A percentile compares a stretch with the other conserved stretches of the same genome.
phyloP scores from a whole-genome alignment of 176 grass and related monocot species.

The Oryza glumipatula region DNA sequence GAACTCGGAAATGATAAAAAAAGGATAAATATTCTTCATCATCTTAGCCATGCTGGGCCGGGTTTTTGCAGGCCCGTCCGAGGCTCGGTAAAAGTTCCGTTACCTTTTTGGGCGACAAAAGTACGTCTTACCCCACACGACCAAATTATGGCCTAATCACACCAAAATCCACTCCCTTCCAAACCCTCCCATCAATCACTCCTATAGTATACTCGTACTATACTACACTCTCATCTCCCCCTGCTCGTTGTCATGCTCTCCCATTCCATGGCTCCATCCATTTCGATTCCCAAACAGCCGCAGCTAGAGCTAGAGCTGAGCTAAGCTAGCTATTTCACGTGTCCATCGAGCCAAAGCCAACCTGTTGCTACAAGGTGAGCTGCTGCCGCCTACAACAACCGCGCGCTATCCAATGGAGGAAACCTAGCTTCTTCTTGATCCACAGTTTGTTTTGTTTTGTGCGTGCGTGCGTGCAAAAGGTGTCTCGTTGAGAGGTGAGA shows the following conservation, averaged over 20 bases:
- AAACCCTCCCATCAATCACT: conserved; percentile 47
- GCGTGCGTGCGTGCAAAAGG: background rate
- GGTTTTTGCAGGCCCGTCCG: background rate
- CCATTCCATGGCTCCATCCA: background rate
- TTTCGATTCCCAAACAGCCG: conserved; percentile 35
- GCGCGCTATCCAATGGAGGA: conserved; percentile 34
- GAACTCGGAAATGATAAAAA: too few species aligned
- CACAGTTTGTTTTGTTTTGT: background rate
- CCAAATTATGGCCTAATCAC: conserved; percentile 70
- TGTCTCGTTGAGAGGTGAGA: conserved; percentile 8
- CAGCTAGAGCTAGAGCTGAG: background rate
- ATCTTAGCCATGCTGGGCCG: background rate
- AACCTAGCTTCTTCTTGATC: conserved; percentile 2
- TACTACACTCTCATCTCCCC: background rate
- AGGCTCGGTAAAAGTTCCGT: background rate
- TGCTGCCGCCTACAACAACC: conserved; percentile 14
- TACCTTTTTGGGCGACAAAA: conserved; percentile 26
- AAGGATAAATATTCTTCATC: too few species aligned
- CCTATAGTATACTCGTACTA: conserved; percentile 3
- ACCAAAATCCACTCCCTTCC: conserved; percentile 53
- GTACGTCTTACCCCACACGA: conserved; percentile 36
- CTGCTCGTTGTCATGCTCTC: conserved; percentile 13
- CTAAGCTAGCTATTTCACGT: conserved; percentile 45
- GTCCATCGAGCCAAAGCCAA: conserved; percentile 7
- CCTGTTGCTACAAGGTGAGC: conserved; percentile 32